Percentiles rank a stretch among this genome's conserved stretches.
These are phyloP conservation scores for Capillidium heterosporum DNA, from an alignment of 371 early-diverging fungal species.

Conservation along the genomic window DNA sequence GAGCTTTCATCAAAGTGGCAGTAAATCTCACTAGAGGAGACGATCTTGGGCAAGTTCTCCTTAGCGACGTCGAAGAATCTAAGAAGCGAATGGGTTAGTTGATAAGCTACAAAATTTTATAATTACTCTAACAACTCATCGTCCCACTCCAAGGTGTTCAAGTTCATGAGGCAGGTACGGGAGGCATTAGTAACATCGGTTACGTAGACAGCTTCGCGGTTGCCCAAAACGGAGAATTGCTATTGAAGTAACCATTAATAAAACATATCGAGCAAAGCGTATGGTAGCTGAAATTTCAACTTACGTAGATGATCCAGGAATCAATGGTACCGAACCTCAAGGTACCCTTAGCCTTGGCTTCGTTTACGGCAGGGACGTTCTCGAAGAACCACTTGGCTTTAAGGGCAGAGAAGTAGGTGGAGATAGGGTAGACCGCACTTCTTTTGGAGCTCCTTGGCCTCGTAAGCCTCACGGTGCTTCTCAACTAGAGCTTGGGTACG, in stretches of 20 bases:
- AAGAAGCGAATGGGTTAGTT: neutral
- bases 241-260: too few relatives aligned
- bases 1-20: conserved; percentile 37
- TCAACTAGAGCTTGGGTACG: conserved; percentile 64
- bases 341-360: conserved; percentile 37
- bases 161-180: conserved; percentile 86
- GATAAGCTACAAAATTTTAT: neutral
- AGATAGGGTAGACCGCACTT: conserved; percentile 78
- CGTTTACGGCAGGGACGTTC: conserved; percentile 44
- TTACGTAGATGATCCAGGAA: conserved; percentile 76
- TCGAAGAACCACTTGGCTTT: conserved; percentile 88
- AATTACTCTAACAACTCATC: conserved; percentile 38
- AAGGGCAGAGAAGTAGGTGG: conserved; percentile 86
- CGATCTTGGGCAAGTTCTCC: conserved; percentile 54
- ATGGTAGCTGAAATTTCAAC: conserved; percentile 5
- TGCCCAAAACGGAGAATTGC: conserved; percentile 17
- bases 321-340: conserved; percentile 83
- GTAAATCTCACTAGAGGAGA: conserved; percentile 69
- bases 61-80: conserved; percentile 49
- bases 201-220: conserved; percentile 22
- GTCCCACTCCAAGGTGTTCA: conserved; percentile 67
- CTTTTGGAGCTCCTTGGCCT: conserved; percentile 4
- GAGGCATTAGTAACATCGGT: conserved; percentile 94
- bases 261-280: too few relatives aligned
- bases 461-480: conserved; percentile 24